Evolutionary conservation across 202 grass and related monocot species (phyloP).

Genomic region (Brachypodium distachyon): DNA sequence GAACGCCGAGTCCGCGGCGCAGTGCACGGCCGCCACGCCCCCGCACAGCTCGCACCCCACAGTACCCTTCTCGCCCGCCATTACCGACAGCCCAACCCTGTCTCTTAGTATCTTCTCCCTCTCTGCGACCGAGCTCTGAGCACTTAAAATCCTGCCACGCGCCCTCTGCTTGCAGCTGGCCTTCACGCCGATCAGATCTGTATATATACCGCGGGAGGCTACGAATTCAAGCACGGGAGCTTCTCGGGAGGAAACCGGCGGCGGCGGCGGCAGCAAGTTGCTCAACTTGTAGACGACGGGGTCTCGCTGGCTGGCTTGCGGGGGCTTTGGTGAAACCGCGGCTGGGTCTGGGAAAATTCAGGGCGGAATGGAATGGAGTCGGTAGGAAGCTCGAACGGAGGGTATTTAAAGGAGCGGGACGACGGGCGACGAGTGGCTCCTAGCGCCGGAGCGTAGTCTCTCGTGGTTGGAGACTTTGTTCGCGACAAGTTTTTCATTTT

Average conservation of each 20-base stretch:
- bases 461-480: background rate
- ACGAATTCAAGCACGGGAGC: no score
- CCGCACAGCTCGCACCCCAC: conserved; percentile 57
- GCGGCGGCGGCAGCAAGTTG: background rate
- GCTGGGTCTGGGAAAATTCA: background rate
- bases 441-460: background rate
- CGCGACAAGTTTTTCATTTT: background rate
- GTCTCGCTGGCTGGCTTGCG: background rate
- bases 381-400: conserved; percentile 1
- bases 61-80: background rate
- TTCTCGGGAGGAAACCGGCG: no score
- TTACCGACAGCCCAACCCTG: no score
- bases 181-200: no score
- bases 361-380: no score
- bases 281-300: background rate
- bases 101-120: no score
- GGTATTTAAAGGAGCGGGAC: conserved; percentile 19
- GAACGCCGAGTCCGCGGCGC: conserved; percentile 74
- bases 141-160: no score
- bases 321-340: no score
- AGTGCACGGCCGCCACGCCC: conserved; percentile 60
- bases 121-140: background rate
- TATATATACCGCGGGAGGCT: no score
- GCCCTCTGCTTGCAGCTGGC: background rate
- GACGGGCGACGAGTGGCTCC: background rate